Evolutionary conservation across 768 basidiomycete species (phyloP).

Genomic region (Dictyophora rubrovolvata): DNA sequence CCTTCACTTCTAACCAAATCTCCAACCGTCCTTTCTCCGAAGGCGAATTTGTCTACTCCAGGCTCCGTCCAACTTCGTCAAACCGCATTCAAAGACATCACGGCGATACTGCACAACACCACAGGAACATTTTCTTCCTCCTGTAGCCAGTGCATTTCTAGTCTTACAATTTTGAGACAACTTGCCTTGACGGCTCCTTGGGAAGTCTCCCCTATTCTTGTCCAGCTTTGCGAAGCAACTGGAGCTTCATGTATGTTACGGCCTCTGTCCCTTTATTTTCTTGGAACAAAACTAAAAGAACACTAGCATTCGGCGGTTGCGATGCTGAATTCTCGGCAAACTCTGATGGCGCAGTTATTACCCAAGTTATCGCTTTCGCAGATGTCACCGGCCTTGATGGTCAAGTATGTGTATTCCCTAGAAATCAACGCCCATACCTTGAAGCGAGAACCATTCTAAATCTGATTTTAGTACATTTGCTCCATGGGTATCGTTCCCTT

Average conservation of each 20-base stretch:
- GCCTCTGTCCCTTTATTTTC: neutral
- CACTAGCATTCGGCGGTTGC: slow-evolving; percentile 3
- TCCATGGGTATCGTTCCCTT: neutral
- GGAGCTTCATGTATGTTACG: neutral
- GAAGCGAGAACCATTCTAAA: too few species aligned
- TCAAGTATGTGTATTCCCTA: neutral
- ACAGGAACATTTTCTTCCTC: neutral
- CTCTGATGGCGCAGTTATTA: neutral
- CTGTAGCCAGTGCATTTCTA: slow-evolving; percentile 4
- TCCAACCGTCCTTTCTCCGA: neutral
- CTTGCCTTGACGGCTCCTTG: slow-evolving; percentile 3
- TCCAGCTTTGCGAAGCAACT: neutral
- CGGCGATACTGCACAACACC: neutral
- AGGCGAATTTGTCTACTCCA: neutral
- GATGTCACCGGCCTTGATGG: slow-evolving; percentile 5
- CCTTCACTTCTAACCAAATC: neutral
- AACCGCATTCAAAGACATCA: neutral
- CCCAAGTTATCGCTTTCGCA: neutral
- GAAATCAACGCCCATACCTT: neutral
- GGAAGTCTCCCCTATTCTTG: neutral
- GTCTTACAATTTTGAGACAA: neutral
- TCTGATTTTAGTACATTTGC: neutral
- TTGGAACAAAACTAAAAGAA: neutral
- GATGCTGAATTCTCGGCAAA: neutral
- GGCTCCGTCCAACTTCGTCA: neutral